Evolutionary conservation across 148 eudicot genomes (phyloP), one percentile per base, ranked within the genome.

Genomic region (Simmondsia chinensis): DNA sequence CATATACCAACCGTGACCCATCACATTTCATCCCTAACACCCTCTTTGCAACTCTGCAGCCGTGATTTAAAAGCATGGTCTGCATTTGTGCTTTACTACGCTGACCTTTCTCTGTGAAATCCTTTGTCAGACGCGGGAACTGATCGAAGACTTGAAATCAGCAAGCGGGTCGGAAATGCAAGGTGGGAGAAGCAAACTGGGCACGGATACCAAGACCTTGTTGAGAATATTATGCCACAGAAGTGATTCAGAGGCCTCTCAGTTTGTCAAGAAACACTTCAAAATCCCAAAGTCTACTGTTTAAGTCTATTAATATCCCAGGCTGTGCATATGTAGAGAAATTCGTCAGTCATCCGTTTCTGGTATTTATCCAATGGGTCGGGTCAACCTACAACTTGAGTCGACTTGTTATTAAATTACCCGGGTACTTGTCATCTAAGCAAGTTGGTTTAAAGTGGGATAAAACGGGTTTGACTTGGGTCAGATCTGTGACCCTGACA

Each of bases 181-280:
- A 21, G 88, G 94, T 6, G 71, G 83, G 6, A 65, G 66, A 69
- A 73, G 82, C 64, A 86, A 71, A 63, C 39, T 93, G 52, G 99
- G 94, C 31, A 67, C 86, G 9, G 99, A 93, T 69, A 37, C 77
- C 5, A 64, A 80, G 50, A 86, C 91, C 24, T 66, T 93, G 31
- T 48, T 93, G 53, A 68, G 99, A 68, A 65, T 93, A 68, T 56
- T 93, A 48, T 86, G 99, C 53, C 99, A 93, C 58, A 71, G 99
- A 35, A 63, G 77, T 9, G 96, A 86, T 41, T 86, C 81, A 0
- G 99, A 93, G 66, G 87, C 96, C 39, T 93, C 99, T 52, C 99
- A 86, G 49, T 86, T 74, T 71, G 77, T 93, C 48, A 93, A 93
- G 75, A 93, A 93, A 53, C 99, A 93, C 43, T 93, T 60, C 69